Evolutionary conservation across 1,284 basidiomycete genomes (phyloP), one percentile per base, ranked within the genome.

Genomic region (Moesziomyces sp.): DNA sequence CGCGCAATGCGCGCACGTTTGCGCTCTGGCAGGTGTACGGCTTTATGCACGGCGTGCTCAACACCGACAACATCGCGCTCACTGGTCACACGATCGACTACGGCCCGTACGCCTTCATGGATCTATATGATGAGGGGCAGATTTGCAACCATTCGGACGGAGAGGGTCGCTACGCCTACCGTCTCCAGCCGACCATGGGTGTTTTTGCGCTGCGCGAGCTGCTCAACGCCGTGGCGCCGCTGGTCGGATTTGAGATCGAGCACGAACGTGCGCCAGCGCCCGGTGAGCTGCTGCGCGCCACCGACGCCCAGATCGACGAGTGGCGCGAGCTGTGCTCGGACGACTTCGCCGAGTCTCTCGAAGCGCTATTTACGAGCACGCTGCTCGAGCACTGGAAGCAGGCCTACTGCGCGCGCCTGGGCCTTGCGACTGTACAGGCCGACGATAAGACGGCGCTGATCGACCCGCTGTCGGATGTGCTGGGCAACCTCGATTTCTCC

Each of bases 131-230:
- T 79, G 84, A 89, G 0, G 86, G 88, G 54, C 93, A 96, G 79
- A 92, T 97, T 61, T 97, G 95, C 87, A 98, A 98, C 80, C 94
- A 97, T 82, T 90, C 90, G 0, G 96, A 99, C 81, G 89, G 90
- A 30, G 87, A 88, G 56, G 94, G 94, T 0, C 87, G 94, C 45
- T 99, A 98, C 82, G 88, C 91, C 3, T 98, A 94, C 86, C 89
- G 67, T 7, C 61, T 78, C 40, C 82, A 83, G 58, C 81, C 81
- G 8, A 89, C 85, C 8, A 91, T 91, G 77, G 64, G 86, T 65
- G 56, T 69, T 23, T 78, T 70, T 67, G 76, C 67, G 11, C 59
- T 76, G 8, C 56, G 63, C 24, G 56, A 69, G 49, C 56, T 74
- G 43, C 35, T 54, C 45, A 58, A 66, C 14, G 64, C 64, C 14